These are phyloP conservation scores for Aspergillus aculeatus DNA, from an alignment of 2,329 filamentous ascomycete genomes.

Conservation along the genomic window DNA sequence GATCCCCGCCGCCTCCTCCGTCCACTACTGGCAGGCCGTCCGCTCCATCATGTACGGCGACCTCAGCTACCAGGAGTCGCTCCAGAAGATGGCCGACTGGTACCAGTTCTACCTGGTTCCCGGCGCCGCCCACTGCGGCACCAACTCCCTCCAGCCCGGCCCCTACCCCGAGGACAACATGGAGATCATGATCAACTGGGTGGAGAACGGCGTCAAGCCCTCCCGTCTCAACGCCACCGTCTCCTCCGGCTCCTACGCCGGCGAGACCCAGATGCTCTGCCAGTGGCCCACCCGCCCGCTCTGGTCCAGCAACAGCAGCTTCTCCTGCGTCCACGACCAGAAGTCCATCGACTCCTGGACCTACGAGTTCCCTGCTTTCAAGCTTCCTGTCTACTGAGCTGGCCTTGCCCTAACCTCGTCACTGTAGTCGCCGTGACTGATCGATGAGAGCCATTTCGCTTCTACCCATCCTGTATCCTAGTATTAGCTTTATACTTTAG, in stretches of 20 bases:
- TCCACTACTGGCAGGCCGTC: constrained; percentile 58
- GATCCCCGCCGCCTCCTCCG: constrained; percentile 54
- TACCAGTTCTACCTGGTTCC: constrained; percentile 57
- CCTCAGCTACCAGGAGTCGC: constrained; percentile 38
- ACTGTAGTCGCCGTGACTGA: too few relatives aligned
- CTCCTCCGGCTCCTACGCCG: constrained; percentile 29
- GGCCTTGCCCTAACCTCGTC: too few relatives aligned
- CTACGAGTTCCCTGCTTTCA: constrained; percentile 16
- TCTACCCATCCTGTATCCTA: too few relatives aligned
- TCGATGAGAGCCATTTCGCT: too few relatives aligned
- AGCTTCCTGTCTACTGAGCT: constrained; percentile 17
- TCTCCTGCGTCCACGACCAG: constrained; percentile 18
- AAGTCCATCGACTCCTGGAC: constrained; percentile 19
- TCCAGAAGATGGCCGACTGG: constrained; percentile 50
- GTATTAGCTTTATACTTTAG: too few relatives aligned
- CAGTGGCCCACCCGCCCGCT: constrained; percentile 35
- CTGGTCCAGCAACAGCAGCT: constrained; percentile 21
- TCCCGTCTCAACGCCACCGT: constrained; percentile 45
- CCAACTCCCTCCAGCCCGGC: constrained; percentile 48
- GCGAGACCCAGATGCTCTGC: constrained; percentile 36
- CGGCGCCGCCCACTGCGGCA: constrained; percentile 53
- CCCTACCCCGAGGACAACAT: constrained; percentile 50
- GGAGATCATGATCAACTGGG: constrained; percentile 52
- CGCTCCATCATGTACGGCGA: constrained; percentile 51
- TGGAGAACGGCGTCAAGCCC: constrained; percentile 50